Evolutionary conservation across 352 stramenopile species (phyloP), one percentile per base, ranked within the genome.

Genomic region (Thalassiosira mediterranea): DNA sequence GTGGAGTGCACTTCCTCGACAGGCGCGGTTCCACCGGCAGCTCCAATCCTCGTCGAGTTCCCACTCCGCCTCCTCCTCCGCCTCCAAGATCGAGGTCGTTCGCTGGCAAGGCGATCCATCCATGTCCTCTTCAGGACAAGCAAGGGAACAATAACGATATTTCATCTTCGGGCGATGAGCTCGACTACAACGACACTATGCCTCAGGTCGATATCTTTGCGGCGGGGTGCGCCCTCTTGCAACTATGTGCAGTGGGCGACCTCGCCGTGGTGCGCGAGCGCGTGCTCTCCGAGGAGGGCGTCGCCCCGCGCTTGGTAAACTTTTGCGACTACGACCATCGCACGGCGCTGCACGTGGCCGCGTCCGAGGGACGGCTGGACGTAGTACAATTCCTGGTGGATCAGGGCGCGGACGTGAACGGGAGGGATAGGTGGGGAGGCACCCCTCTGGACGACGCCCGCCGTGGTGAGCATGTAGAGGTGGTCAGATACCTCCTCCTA

Each of bases 371-470:
- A 19, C 80, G 92, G 68, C 23, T 90, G 3, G 60, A 76, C 8
- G 76, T 92, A 7, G 76, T 87, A 53, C 42, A 73, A 31, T 78
- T 78, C 26, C 68, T 94, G 3, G 13, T 88, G 0, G 13, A 83
- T 15, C 31, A 65, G 13, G 90, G 87, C 7, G 84, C 81, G 0
- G 44, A 79, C 46, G 70, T 92, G 13, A 90, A 90, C 67, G 57
- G 83, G 8, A 66, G 58, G 13, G 89, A 94, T 79, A 68, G 89
- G 32, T 94, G 89, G 89, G 86, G 87, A 23, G 67, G 84, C 32
- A 86, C 75, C 11, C 87, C 88, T 0, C 61, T 93, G n/a, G 86
- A 90, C 46, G 88, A 94, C 70, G 85, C 88, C 2, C 65, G 81
- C 62, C 74, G 86, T 17, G 82, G 89, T 61, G 69, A 70, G 56